A percentile compares a stretch with the other conserved stretches of the same genome.
Conservation (phyloP, 805 yeast genomes). For the Yamadazyma olivae region DNA sequence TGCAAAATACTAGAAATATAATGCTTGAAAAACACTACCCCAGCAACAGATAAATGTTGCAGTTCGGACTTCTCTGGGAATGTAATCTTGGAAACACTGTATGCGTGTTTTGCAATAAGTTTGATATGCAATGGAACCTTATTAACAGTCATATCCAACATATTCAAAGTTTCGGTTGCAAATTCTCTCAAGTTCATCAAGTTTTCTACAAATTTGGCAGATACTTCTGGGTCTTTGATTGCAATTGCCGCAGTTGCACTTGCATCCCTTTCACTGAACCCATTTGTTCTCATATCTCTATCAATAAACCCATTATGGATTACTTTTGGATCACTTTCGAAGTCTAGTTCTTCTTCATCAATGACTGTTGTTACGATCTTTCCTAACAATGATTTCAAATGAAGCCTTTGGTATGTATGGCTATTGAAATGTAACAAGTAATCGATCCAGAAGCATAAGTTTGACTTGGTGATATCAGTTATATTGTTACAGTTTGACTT, state of each 20-base stretch:
- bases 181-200: slow-evolving; percentile 72
- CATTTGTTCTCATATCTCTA: slow-evolving; percentile 31
- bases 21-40: slow-evolving; percentile 57
- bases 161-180: slow-evolving; percentile 56
- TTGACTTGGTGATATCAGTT: slow-evolving; percentile 39
- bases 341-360: slow-evolving; percentile 51
- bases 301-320: slow-evolving; percentile 46
- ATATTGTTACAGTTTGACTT: slow-evolving; percentile 21
- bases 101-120: slow-evolving; percentile 32
- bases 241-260: slow-evolving; percentile 60
- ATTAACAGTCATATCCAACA: slow-evolving; percentile 43
- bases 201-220: slow-evolving; percentile 66
- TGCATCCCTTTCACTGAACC: slow-evolving; percentile 33
- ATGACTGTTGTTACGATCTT: slow-evolving; percentile 34
- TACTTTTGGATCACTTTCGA: slow-evolving; percentile 76
- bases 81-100: slow-evolving; percentile 36
- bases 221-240: slow-evolving; percentile 74
- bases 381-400: slow-evolving; percentile 40
- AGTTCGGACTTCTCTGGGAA: slow-evolving; percentile 61
- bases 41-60: slow-evolving; percentile 63
- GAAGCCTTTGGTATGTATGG: slow-evolving; percentile 46
- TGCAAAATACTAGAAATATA: slow-evolving; percentile 46
- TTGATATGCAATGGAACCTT: slow-evolving; percentile 36
- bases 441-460: slow-evolving; percentile 42
- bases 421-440: slow-evolving; percentile 42